These are phyloP conservation scores for Penicillium sp. DNA, from an alignment of 2,329 filamentous ascomycete species.

Conservation along the genomic window DNA sequence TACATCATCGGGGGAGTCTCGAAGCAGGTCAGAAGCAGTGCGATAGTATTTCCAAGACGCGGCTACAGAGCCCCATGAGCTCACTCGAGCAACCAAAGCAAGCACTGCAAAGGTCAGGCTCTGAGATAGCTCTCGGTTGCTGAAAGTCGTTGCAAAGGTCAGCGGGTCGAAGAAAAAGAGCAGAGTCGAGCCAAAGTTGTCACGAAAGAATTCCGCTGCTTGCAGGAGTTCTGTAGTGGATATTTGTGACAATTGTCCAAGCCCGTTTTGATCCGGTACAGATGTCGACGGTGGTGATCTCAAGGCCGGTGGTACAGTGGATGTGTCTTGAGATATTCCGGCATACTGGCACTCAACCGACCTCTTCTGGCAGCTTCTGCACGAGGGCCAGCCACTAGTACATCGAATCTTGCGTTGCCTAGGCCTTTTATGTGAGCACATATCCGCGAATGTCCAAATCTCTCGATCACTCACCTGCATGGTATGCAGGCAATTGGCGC, in stretches of 20 bases:
- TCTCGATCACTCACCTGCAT: background rate
- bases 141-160: background rate
- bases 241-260: background rate
- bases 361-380: background rate
- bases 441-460: too few species aligned
- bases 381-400: constrained; percentile 4
- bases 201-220: constrained; percentile 1
- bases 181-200: constrained; percentile 4
- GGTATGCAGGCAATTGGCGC: constrained; percentile 6
- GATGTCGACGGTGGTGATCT: background rate
- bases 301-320: background rate
- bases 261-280: background rate
- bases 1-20: background rate
- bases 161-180: constrained; percentile 6
- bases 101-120: background rate
- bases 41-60: background rate
- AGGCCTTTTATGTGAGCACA: background rate
- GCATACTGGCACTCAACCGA: constrained; percentile 3
- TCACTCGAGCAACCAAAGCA: background rate
- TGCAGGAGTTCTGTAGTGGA: background rate
- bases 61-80: background rate
- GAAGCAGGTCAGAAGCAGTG: background rate
- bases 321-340: background rate
- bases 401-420: constrained; percentile 7
- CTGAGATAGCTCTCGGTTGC: background rate